Evolutionary conservation across 2,329 filamentous ascomycete species (phyloP), one percentile per base, ranked within the genome.

Genomic region (Remersonia thermophila): DNA sequence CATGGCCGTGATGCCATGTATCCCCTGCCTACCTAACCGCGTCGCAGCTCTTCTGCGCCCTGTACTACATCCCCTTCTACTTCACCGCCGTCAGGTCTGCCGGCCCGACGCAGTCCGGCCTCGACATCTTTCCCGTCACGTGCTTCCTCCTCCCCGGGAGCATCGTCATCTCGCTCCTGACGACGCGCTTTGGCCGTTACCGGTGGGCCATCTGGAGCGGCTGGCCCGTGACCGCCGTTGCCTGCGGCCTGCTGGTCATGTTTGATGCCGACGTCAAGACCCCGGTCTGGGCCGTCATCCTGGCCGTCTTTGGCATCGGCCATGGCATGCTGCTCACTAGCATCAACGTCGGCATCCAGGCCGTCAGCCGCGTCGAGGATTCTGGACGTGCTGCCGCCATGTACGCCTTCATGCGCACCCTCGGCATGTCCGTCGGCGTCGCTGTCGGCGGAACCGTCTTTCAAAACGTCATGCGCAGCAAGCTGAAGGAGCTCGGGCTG

Each of bases 391-490:
- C 61, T 0, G 55, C 57, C 0, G 54, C 57, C 35, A 62, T 62
- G 53, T 63, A 61, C 39, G 54, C 52, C 12, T 65, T 63, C 33
- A 47, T 57, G 41, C 56, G 61, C 5, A 58, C 58, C 14, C 50
- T 63, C 33, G 60, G 61, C 38, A 58, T 59, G 51, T 54, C 58
- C 3, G 44, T 62, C n/a, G 61, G 61, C 23, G 55, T 63, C 12
- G 60, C 59, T 30, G 48, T 65, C 25, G 54, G 59, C 28, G 58
- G 58, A 9, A 58, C 60, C 16, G 50, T 57, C 7, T 63, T 62
- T 48, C 61, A 63, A 34, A 63, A 63, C 43, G 47, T 58, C 32
- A 59, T 59, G 57, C 42, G 45, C 18, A 36, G 44, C 34, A 56
- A 58, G 45, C 51, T 60, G 2, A 32, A 40, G 8, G 48, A 46